phyloP scores from a whole-genome alignment of 106 monocot species.

The Alisma plantagoaquatica region DNA sequence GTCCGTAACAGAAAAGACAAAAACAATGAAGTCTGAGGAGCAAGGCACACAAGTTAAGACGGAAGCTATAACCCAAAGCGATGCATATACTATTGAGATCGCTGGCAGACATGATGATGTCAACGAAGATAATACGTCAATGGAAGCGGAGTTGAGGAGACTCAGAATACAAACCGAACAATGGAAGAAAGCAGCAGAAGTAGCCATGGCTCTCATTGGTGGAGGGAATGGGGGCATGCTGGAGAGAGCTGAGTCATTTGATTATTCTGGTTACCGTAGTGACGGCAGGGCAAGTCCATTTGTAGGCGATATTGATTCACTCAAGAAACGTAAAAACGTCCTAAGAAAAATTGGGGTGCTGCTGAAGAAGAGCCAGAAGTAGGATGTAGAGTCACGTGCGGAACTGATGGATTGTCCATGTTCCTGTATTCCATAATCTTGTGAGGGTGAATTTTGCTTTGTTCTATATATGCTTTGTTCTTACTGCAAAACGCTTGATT shows the following conservation, averaged over 20 bases:
- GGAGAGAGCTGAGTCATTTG: constrained; percentile 43
- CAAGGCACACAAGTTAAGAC: too few relatives aligned
- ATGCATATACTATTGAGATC: constrained; percentile 20
- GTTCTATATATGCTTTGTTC: too few relatives aligned
- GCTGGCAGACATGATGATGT: constrained; percentile 57
- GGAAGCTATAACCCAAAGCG: neutral
- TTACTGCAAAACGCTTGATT: too few relatives aligned
- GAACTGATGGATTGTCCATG: too few relatives aligned
- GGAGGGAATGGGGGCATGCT: constrained; percentile 29
- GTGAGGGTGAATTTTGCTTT: too few relatives aligned
- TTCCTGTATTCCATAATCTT: too few relatives aligned
- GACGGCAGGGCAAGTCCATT: too few relatives aligned
- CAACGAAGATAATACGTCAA: constrained; percentile 34
- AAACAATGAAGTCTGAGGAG: too few relatives aligned
- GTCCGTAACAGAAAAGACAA: too few relatives aligned
- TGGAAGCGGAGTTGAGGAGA: constrained; percentile 65
- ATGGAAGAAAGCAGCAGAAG: constrained; percentile 96
- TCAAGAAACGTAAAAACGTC: constrained; percentile 48
- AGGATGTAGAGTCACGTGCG: too few relatives aligned
- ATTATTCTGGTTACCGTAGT: too few relatives aligned
- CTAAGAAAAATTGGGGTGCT: constrained; percentile 60
- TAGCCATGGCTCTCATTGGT: constrained; percentile 54
- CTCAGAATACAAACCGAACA: constrained; percentile 74
- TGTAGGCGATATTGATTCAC: constrained; percentile 47
- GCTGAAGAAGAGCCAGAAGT: constrained; percentile 83